These are phyloP conservation scores for Zygosaccharomyces bisporus DNA, from an alignment of 805 yeast genomes.

Conservation along the genomic window DNA sequence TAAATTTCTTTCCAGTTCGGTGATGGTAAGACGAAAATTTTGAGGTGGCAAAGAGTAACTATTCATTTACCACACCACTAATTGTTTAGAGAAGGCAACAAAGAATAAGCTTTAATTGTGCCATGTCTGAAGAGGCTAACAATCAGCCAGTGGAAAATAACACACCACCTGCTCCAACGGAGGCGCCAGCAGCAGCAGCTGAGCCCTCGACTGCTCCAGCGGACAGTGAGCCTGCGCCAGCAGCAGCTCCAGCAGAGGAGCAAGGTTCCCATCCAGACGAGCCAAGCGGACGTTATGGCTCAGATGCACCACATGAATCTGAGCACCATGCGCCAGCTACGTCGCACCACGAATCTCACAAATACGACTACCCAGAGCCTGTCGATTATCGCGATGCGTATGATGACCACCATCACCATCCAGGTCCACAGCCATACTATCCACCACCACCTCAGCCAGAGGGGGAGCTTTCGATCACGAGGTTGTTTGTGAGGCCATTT, in stretches of 20 bases:
- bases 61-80: neutral
- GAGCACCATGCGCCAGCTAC: constrained; percentile 3
- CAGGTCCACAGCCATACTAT: constrained; percentile 22
- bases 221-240: neutral
- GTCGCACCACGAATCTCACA: constrained; percentile 17
- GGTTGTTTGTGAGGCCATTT: constrained; percentile 61
- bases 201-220: neutral
- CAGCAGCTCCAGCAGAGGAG: constrained; percentile 13
- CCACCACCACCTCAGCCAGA: constrained; percentile 30
- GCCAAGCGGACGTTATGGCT: constrained; percentile 3
- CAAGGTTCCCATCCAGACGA: constrained; percentile 14
- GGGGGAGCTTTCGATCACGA: constrained; percentile 41
- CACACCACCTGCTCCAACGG: constrained; percentile 5
- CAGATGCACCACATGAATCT: constrained; percentile 13
- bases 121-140: constrained; percentile 8
- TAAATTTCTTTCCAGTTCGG: neutral
- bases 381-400: constrained; percentile 13
- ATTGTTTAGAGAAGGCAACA: neutral
- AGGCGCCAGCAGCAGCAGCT: neutral
- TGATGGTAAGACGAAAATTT: neutral
- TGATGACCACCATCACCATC: constrained; percentile 18
- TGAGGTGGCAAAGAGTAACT: constrained; percentile 7
- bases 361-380: constrained; percentile 17
- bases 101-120: neutral
- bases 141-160: constrained; percentile 1